Conservation (phyloP, 306 rosid species). For the Cucurbita pepo region DNA sequence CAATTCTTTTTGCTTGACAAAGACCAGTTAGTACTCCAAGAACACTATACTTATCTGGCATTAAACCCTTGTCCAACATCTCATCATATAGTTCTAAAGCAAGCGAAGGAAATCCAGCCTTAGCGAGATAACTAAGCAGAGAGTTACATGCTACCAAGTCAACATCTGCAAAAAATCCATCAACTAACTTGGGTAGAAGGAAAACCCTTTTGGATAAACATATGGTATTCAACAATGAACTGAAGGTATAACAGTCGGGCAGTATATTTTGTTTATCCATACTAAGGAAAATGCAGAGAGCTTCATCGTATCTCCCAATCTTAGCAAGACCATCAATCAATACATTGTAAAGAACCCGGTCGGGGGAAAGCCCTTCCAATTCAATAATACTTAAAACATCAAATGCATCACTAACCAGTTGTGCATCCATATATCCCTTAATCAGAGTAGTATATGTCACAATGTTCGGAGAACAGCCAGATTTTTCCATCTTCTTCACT, state of each 20-base stretch:
- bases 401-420: constrained; percentile 24
- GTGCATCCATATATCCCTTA: constrained; percentile 37
- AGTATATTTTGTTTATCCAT: constrained; percentile 13
- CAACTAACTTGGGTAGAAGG: constrained; percentile 26
- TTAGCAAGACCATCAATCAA: constrained; percentile 41
- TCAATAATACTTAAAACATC: constrained; percentile 20
- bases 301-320: constrained; percentile 33
- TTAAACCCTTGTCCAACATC: constrained; percentile 35
- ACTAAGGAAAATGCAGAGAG: constrained; percentile 20
- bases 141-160: constrained; percentile 49
- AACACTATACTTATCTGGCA: constrained; percentile 46
- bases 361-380: constrained; percentile 25
- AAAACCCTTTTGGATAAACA: constrained; percentile 23
- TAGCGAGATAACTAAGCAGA: constrained; percentile 27
- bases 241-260: constrained; percentile 38
- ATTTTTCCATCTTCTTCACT: constrained; percentile 25
- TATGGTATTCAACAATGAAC: constrained; percentile 25
- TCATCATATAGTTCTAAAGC: constrained; percentile 25
- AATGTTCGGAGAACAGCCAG: constrained; percentile 25
- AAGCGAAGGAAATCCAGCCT: constrained; percentile 25
- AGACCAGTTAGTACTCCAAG: constrained; percentile 40
- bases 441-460: constrained; percentile 47
- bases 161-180: constrained; percentile 14
- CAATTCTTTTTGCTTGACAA: constrained; percentile 32
- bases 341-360: constrained; percentile 41